phyloP scores from a whole-genome alignment of 208 protist species.

The Perkinsela sp. region DNA sequence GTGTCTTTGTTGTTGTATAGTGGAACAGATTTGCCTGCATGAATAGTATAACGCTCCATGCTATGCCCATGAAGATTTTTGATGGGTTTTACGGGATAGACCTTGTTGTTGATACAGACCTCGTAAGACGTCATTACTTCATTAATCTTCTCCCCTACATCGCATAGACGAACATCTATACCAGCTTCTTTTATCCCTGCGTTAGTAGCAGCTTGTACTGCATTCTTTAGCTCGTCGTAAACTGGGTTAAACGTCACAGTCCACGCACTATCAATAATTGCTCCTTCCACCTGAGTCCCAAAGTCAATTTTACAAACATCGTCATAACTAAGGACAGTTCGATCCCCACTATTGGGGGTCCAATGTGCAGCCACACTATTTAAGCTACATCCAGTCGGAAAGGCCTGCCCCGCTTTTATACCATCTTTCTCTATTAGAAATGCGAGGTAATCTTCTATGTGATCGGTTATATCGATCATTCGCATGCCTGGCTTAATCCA shows the following conservation, averaged over 20 bases:
- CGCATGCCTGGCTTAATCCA: slow-evolving; percentile 69
- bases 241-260: slow-evolving; percentile 82
- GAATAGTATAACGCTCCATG: slow-evolving; percentile 85
- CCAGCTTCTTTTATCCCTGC: slow-evolving; percentile 79
- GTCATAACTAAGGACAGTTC: slow-evolving; percentile 64
- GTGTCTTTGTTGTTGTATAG: slow-evolving; percentile 78
- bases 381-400: slow-evolving; percentile 71
- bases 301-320: slow-evolving; percentile 97
- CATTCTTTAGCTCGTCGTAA: slow-evolving; percentile 77
- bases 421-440: slow-evolving; percentile 65
- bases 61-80: slow-evolving; percentile 95
- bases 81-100: slow-evolving; percentile 75
- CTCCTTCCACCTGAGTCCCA: slow-evolving; percentile 86
- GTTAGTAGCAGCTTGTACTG: slow-evolving; percentile 85
- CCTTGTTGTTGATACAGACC: slow-evolving; percentile 76
- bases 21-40: slow-evolving; percentile 95
- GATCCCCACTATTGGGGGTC: slow-evolving; percentile 84
- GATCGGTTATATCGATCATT: slow-evolving; percentile 66
- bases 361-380: slow-evolving; percentile 92
- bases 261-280: slow-evolving; percentile 90
- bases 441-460: slow-evolving; percentile 50
- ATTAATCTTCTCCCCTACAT: slow-evolving; percentile 80
- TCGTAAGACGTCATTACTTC: slow-evolving; percentile 92
- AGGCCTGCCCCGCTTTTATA: slow-evolving; percentile 51
- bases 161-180: slow-evolving; percentile 77